Percentiles rank a stretch among this genome's conserved stretches.
These are phyloP conservation scores for Porpolomopsis calyptriformis DNA, from an alignment of 768 basidiomycete species.

Conservation along the genomic window DNA sequence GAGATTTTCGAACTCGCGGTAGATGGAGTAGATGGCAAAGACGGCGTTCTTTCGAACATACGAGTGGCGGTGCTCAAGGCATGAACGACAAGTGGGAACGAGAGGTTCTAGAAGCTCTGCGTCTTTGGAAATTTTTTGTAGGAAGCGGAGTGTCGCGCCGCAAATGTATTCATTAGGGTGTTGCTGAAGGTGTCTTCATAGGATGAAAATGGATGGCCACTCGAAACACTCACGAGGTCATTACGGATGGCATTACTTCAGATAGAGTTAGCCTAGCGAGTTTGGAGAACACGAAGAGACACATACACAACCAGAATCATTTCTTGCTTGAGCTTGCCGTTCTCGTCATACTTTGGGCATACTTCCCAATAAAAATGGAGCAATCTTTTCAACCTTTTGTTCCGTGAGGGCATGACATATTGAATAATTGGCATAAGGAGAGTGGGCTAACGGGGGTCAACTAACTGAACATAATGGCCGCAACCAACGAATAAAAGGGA, in stretches of 20 bases:
- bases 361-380: constrained; percentile 96
- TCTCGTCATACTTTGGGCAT: constrained; percentile 95
- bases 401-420: constrained; percentile 89
- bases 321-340: constrained; percentile 96
- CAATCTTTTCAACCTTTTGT: constrained; percentile 95
- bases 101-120: constrained; percentile 91
- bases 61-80: constrained; percentile 94
- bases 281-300: background rate
- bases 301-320: constrained; percentile 98
- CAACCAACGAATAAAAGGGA: background rate
- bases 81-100: constrained; percentile 84
- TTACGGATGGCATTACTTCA: constrained; percentile 91
- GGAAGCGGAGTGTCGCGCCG: constrained; percentile 91
- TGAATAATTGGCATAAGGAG: constrained; percentile 98
- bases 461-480: background rate
- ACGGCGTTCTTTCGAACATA: constrained; percentile 99
- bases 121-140: constrained; percentile 92
- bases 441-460: constrained; percentile 46
- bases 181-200: constrained; percentile 46
- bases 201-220: background rate
- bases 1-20: constrained; percentile 87
- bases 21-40: constrained; percentile 90
- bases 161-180: constrained; percentile 99
- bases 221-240: constrained; percentile 61
- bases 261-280: constrained; percentile 8